Conservation (phyloP, 768 basidiomycete species). For the Termitomyces sp. region DNA sequence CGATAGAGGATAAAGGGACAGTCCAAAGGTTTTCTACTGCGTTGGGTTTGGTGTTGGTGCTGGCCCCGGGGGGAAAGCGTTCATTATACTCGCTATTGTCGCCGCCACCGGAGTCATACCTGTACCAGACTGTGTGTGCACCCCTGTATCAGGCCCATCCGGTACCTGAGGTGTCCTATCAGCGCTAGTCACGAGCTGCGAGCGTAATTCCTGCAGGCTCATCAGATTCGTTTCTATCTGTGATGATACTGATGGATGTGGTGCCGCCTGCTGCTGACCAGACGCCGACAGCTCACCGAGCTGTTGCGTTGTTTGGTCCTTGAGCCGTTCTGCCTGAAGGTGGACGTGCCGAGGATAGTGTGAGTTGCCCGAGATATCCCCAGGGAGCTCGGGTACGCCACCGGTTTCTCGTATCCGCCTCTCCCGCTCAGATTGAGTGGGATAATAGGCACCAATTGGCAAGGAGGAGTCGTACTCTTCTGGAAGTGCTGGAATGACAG, state of each 20-base stretch:
- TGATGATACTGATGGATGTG: background rate
- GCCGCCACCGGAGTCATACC: constrained; percentile 35
- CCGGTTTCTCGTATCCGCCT: constrained; percentile 24
- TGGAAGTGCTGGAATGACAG: constrained; percentile 74
- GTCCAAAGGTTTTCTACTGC: constrained; percentile 1
- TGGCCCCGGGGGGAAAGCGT: constrained; percentile 47
- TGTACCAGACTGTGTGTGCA: constrained; percentile 9
- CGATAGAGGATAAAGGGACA: background rate
- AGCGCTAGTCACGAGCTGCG: constrained; percentile 2
- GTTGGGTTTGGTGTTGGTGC: constrained; percentile 8
- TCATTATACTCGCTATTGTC: constrained; percentile 67
- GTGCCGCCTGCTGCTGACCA: background rate
- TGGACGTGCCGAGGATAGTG: constrained; percentile 46
- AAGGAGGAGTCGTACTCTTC: constrained; percentile 59
- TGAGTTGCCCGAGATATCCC: constrained; percentile 23
- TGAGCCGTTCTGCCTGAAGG: constrained; percentile 25
- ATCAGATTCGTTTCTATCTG: constrained; percentile 3
- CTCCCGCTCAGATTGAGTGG: constrained; percentile 24
- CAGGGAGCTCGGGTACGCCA: constrained; percentile 25
- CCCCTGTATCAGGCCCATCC: background rate
- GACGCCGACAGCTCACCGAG: background rate
- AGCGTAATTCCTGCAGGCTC: constrained; percentile 5
- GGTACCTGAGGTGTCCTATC: constrained; percentile 3
- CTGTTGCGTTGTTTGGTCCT: constrained; percentile 9
- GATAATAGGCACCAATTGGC: constrained; percentile 44